Percentiles rank a stretch among this genome's conserved stretches.
phyloP scores from a whole-genome alignment of 495 filamentous ascomycete species.

The Thermochaetoides thermophila region DNA sequence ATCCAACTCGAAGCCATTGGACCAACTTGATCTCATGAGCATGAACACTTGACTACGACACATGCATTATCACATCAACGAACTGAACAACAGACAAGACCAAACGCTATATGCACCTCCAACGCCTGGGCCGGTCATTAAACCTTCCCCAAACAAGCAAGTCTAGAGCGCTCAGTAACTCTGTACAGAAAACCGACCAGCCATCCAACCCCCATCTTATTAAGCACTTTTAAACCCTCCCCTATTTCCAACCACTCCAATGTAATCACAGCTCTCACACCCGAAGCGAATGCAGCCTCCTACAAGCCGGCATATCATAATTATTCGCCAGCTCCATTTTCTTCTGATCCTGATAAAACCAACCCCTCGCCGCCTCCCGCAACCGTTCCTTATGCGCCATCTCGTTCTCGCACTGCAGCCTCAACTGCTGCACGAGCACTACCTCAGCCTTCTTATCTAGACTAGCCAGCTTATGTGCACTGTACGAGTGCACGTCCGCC shows the following conservation, averaged over 20 bases:
- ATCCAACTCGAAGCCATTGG: too few relatives aligned
- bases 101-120: too few relatives aligned
- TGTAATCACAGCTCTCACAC: neutral
- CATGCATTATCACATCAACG: too few relatives aligned
- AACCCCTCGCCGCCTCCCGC: slow-evolving; percentile 70
- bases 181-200: too few relatives aligned
- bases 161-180: too few relatives aligned
- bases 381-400: slow-evolving; percentile 43
- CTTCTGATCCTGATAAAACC: slow-evolving; percentile 67
- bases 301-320: slow-evolving; percentile 26
- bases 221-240: neutral
- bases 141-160: too few relatives aligned
- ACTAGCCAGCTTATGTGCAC: slow-evolving; percentile 45
- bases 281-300: slow-evolving; percentile 19
- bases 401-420: slow-evolving; percentile 60
- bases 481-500: slow-evolving; percentile 54
- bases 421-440: slow-evolving; percentile 49
- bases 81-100: too few relatives aligned
- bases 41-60: too few relatives aligned
- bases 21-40: too few relatives aligned
- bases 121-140: too few relatives aligned
- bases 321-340: slow-evolving; percentile 45
- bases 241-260: neutral
- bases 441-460: slow-evolving; percentile 67
- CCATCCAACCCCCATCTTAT: neutral